A percentile compares a stretch with the other conserved stretches of the same genome.
Conservation (phyloP, 1,284 basidiomycete species). For the Polyporus tsugae region DNA sequence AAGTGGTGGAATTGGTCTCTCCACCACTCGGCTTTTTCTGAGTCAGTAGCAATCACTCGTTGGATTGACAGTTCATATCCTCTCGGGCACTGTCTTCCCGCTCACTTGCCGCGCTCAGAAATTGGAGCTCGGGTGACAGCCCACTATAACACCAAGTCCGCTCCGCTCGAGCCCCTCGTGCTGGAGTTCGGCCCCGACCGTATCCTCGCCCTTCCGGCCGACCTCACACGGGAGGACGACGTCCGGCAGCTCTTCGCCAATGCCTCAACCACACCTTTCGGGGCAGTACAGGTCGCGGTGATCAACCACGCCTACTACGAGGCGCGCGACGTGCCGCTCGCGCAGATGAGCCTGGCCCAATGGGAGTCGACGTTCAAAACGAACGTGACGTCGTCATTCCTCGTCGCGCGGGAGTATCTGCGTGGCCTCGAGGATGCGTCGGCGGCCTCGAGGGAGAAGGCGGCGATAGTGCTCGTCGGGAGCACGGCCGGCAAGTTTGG, state of each 20-base stretch:
- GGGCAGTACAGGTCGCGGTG: conserved; percentile 62
- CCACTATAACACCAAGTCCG: conserved; percentile 69
- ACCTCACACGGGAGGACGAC: conserved; percentile 65
- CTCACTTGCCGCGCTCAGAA: conserved; percentile 48
- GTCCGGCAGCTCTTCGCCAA: conserved; percentile 55
- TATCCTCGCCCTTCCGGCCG: conserved; percentile 57
- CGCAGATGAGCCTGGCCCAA: conserved; percentile 67
- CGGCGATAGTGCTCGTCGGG: conserved; percentile 71
- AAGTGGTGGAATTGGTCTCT: conserved; percentile 49
- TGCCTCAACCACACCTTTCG: conserved; percentile 46
- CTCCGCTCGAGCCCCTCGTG: conserved; percentile 54
- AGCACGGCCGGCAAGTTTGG: conserved; percentile 80
- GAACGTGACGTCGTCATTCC: conserved; percentile 75
- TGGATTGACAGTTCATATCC: neutral
- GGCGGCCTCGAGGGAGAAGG: conserved; percentile 55
- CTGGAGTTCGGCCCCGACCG: conserved; percentile 46
- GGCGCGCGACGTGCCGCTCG: conserved; percentile 55
- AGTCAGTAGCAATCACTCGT: conserved; percentile 41
- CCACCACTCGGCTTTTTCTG: conserved; percentile 49
- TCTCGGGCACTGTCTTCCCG: neutral
- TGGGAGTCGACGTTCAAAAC: conserved; percentile 71
- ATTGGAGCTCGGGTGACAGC: conserved; percentile 77
- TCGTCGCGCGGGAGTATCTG: conserved; percentile 71
- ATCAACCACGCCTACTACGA: conserved; percentile 75
- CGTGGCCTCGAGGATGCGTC: conserved; percentile 52